Percentiles rank a stretch among this genome's conserved stretches.
Evolutionary conservation across 1,139 yeast genomes (phyloP).

Genomic region (Pichia sorboxylosa): DNA sequence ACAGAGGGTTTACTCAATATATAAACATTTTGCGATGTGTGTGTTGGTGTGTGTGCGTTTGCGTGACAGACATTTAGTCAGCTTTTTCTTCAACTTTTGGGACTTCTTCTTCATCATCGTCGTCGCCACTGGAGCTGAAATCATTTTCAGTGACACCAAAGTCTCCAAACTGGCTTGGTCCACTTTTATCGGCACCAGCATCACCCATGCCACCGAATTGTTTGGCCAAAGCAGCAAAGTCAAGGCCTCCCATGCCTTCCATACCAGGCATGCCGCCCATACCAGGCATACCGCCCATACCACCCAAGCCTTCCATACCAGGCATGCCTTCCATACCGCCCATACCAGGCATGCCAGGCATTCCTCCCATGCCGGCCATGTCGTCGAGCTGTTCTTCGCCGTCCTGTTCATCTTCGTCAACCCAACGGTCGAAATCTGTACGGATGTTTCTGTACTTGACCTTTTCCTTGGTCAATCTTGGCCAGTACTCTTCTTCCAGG

Average conservation of each 20-base stretch:
- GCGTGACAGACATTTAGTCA: constrained; percentile 4
- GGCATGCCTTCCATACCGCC: constrained; percentile 16
- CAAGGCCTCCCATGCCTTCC: constrained; percentile 11
- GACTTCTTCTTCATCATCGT: constrained; percentile 19
- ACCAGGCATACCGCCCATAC: constrained; percentile 1
- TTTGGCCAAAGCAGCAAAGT: constrained; percentile 18
- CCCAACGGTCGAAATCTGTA: constrained; percentile 97
- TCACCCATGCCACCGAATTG: constrained; percentile 16
- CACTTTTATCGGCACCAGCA: constrained; percentile 6
- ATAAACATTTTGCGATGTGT: too few relatives aligned
- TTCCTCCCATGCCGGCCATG: constrained; percentile 17
- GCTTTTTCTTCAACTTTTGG: constrained; percentile 9
- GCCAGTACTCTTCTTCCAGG: constrained; percentile 71
- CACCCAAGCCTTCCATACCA: constrained; percentile 4
- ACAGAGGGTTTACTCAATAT: too few relatives aligned
- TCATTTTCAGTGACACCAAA: constrained; percentile 8
- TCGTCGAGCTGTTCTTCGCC: constrained; percentile 35
- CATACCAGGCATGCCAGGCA: constrained; percentile 18
- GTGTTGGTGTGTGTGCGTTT: constrained; percentile 2
- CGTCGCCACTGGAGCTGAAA: constrained; percentile 21
- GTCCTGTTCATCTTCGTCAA: constrained; percentile 88
- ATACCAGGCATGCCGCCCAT: constrained; percentile 2
- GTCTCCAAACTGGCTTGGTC: constrained; percentile 11
- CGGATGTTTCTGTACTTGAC: constrained; percentile 62
- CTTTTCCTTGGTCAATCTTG: constrained; percentile 71